A percentile compares a stretch with the other conserved stretches of the same genome.
These are phyloP conservation scores for Nadsonia starkeyi-henricii DNA, from an alignment of 1,139 yeast genomes.

Conservation along the genomic window DNA sequence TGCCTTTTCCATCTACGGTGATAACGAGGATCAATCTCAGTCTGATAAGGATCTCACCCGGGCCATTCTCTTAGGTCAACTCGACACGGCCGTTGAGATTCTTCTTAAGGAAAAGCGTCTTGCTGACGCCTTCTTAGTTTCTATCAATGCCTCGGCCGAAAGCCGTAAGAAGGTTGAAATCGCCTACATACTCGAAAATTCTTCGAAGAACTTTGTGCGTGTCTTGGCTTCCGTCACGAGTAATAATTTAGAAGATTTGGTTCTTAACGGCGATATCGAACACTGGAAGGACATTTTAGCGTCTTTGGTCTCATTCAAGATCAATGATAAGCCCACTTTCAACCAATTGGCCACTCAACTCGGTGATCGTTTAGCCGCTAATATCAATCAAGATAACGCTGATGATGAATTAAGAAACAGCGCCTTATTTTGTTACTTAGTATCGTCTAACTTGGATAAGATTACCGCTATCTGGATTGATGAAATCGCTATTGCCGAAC, in stretches of 20 bases:
- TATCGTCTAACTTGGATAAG: constrained; percentile 70
- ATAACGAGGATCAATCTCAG: constrained; percentile 29
- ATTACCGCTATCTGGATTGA: constrained; percentile 72
- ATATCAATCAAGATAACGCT: constrained; percentile 15
- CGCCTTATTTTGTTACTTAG: constrained; percentile 67
- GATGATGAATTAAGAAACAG: constrained; percentile 39
- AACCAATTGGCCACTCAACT: constrained; percentile 45
- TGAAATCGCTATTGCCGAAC: constrained; percentile 53
- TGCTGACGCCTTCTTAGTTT: constrained; percentile 69
- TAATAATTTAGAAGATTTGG: constrained; percentile 55
- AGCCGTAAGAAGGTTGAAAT: constrained; percentile 55
- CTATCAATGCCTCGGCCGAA: constrained; percentile 48
- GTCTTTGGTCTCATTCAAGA: constrained; percentile 46
- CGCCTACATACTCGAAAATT: constrained; percentile 52
- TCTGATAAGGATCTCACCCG: constrained; percentile 37
- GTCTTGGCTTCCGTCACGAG: constrained; percentile 46
- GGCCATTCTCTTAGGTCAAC: constrained; percentile 48
- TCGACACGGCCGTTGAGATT: constrained; percentile 51
- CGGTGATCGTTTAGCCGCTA: constrained; percentile 54
- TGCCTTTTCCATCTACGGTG: constrained; percentile 28
- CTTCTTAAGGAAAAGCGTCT: constrained; percentile 53
- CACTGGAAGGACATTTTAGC: constrained; percentile 81
- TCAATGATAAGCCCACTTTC: constrained; percentile 29
- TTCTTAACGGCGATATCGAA: constrained; percentile 57
- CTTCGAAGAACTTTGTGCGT: constrained; percentile 49